Base-by-base conservation (phyloP, 2,329 filamentous ascomycete species). In the Nothophoma quercina region DNA sequence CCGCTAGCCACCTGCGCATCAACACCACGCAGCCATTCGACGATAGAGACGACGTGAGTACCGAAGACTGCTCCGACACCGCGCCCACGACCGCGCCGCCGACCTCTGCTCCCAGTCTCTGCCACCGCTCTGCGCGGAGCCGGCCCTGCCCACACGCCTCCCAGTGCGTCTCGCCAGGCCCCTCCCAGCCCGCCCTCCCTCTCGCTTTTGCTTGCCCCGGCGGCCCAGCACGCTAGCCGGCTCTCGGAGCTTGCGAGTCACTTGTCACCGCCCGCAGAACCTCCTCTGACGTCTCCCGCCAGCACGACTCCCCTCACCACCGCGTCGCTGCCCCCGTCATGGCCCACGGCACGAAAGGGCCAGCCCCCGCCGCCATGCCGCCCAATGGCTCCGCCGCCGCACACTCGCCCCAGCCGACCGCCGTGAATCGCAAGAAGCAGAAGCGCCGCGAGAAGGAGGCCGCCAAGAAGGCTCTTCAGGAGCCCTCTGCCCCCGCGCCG, bases 351-450 rank as follows among this genome's bases (percentile, higher is more conserved):
- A 35, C 49, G 18, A 51, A 44, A 21, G 49, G 5, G 32, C 41
- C 55, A 32, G 19, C 38, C 41, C 41, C 39, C 47, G 39, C 46
- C 26, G 67, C 75, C 32, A 62, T 65, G 56, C 52, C 72, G 25
- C 56, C 64, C 63, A 79, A 78, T 69, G 76, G 75, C 64, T 65
- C 76, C 60, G 69, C 71, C 23, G 71, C 58, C 42, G 62, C 71
- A 35, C 63, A 67, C 34, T 55, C 74, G 15, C 64, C 60, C 51
- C 66, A 58, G 52, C 66, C 79, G 35, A 79, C 79, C 35, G 69
- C 81, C 19, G 88, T 93, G 43, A 97, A 96, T 77, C 87, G 90
- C 71, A 97, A 97, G 82, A 98, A 97, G 81, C 90, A 95, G 75
- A 97, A 96, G 81, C 86, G 93, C 63, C 85, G 93, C 62, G 88